Base-by-base conservation (phyloP, 2,329 filamentous ascomycete species). In the Colletotrichum siamense region DNA sequence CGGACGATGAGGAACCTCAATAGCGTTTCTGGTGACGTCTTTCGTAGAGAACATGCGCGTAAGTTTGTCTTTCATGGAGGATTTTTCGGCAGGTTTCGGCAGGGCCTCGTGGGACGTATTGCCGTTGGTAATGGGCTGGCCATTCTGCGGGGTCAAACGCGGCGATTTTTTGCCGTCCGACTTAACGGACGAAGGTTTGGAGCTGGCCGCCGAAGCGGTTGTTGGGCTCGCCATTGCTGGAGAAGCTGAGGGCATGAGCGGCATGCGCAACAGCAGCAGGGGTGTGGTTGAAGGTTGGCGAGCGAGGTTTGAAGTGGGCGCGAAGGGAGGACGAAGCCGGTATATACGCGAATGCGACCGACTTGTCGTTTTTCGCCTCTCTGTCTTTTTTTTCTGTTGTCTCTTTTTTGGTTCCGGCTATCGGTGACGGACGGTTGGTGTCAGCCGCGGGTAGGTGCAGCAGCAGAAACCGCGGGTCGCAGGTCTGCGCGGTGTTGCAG, bases 41-140 rank as follows among this genome's bases (percentile, higher is more conserved):
- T 90, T 92, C 78, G 87, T 89, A 70, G 89, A 92, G 84, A 93
- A 93, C 89, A 93, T 93, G 86, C 92, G 90, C 55, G 91, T 91
- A 73, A 93, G 82, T 63, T 91, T 90, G 81, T 92, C 91, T 82
- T 93, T 93, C 84, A 93, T 91, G 16, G 91, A 92, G 4, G 89
- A 83, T 82, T 91, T 92, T 80, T 92, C 91, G 73, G 85, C 79
- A n/a, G 79, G 77, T 77, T 80, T 79, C 71, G 83, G 81, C 70
- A 82, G 78, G 71, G 80, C 80, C 39, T 87, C 86, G 63, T 81
- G 72, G 77, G 67, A 74, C 73, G 75, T 34, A 63, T 77, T 71
- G 69, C 79, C 80, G 32, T 78, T 79, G 44, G 78, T 76, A 26
- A 73, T 70, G 70, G 77, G 72, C 15, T 79, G 77, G 39, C 84